These are phyloP conservation scores for Malus hybrid DNA, from an alignment of 331 rosid genomes.

Conservation along the genomic window DNA sequence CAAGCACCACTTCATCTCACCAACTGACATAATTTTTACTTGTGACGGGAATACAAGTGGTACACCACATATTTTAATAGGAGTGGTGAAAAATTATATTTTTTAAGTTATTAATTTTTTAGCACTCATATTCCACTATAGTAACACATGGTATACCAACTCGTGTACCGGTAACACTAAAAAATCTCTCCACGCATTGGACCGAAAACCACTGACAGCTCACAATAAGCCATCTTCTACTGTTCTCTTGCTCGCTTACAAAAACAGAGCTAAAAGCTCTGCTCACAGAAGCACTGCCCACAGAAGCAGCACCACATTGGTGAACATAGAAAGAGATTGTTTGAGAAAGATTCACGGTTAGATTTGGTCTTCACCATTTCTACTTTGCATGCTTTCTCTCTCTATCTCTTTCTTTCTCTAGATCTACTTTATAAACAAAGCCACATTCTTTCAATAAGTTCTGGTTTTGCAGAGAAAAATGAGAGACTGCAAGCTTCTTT, in stretches of 20 bases:
- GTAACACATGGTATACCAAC: no score
- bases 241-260: slow-evolving; percentile 4
- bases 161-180: no score
- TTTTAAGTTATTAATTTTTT: no score
- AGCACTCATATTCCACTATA: no score
- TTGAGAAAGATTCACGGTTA: neutral
- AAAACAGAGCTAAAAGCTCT: slow-evolving; percentile 8
- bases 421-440: neutral
- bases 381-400: neutral
- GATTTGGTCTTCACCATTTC: slow-evolving; percentile 4
- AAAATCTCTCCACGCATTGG: neutral
- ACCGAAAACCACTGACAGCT: slow-evolving; percentile 22
- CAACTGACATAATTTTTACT: no score
- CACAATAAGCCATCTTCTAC: slow-evolving; percentile 18
- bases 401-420: neutral
- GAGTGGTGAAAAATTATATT: no score
- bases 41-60: no score
- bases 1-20: neutral
- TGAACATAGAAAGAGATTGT: neutral
- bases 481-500: slow-evolving; percentile 19
- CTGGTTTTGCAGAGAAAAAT: neutral
- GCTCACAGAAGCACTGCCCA: neutral
- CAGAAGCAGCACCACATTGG: neutral
- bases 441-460: neutral
- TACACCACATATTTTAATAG: no score